Conservation (phyloP, 192 early-diverging fungal species). For the Phlyctochytrium bullatum region DNA sequence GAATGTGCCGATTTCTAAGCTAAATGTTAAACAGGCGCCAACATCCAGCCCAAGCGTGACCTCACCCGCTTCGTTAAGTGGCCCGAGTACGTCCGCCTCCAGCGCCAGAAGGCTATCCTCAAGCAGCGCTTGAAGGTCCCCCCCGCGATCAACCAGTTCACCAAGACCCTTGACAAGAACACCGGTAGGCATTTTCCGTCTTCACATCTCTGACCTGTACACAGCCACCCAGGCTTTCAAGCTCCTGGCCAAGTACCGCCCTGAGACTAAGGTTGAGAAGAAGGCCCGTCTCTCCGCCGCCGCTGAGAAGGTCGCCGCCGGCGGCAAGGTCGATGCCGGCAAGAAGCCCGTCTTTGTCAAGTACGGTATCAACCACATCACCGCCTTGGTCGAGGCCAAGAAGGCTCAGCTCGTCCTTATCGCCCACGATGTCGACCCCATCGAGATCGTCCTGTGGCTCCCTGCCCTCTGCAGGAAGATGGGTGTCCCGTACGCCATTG, state of each 20-base stretch:
- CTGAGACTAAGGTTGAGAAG: constrained; percentile 97
- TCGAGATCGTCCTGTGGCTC: constrained; percentile 98
- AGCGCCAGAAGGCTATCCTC: constrained; percentile 97
- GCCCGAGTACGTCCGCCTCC: constrained; percentile 98
- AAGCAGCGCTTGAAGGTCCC: constrained; percentile 99
- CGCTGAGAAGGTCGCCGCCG: constrained; percentile 86
- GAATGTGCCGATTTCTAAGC: constrained; percentile 17
- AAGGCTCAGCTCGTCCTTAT: constrained; percentile 98
- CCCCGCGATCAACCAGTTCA: constrained; percentile 99
- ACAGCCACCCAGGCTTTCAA: constrained; percentile 95
- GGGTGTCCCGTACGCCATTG: constrained; percentile 98
- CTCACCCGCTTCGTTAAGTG: constrained; percentile 97
- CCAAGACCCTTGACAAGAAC: constrained; percentile 97
- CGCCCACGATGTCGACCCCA: constrained; percentile 99
- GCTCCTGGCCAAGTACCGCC: constrained; percentile 98
- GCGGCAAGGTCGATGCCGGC: constrained; percentile 79
- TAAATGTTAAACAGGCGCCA: constrained; percentile 64
- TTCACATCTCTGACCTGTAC: constrained; percentile 1
- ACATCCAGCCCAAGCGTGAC: constrained; percentile 94
- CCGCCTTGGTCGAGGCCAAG: constrained; percentile 97
- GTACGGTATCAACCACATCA: constrained; percentile 99
- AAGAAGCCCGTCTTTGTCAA: constrained; percentile 97
- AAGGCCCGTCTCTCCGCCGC: constrained; percentile 82
- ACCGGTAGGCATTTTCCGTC: constrained; percentile 47
- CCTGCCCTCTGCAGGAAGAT: constrained; percentile 99